Percentiles rank a stretch among this genome's conserved stretches.
Conservation (phyloP, 768 basidiomycete species). For the Xerocomellus intermedius region DNA sequence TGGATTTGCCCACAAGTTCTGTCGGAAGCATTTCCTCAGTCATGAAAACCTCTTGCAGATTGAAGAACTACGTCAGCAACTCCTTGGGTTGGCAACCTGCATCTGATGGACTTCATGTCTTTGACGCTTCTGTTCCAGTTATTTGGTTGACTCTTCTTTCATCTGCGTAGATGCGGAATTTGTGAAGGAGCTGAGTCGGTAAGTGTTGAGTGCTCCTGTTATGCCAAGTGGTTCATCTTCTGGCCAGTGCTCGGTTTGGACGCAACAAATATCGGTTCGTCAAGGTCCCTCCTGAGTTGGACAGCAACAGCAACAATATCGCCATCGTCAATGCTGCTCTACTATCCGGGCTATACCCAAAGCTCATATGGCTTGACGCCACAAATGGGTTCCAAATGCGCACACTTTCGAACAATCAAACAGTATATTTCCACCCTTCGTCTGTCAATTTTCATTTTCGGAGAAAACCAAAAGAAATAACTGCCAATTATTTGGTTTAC, state of each 20-base stretch:
- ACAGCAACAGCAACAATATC: slow-evolving; percentile 64
- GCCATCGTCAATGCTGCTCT: slow-evolving; percentile 78
- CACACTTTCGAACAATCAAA: slow-evolving; percentile 81
- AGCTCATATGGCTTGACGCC: slow-evolving; percentile 72
- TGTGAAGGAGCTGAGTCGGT: slow-evolving; percentile 71
- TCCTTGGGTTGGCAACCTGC: slow-evolving; percentile 52
- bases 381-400: slow-evolving; percentile 56
- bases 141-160: slow-evolving; percentile 86
- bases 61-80: slow-evolving; percentile 92
- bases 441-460: slow-evolving; percentile 91
- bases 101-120: background rate
- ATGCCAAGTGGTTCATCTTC: slow-evolving; percentile 4
- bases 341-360: slow-evolving; percentile 87
- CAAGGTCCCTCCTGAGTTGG: slow-evolving; percentile 63
- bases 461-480: slow-evolving; percentile 64
- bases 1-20: slow-evolving; percentile 68
- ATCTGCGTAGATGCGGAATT: slow-evolving; percentile 66
- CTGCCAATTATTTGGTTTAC: slow-evolving; percentile 71
- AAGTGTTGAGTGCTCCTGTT: background rate
- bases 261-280: slow-evolving; percentile 78
- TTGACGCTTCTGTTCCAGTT: slow-evolving; percentile 42
- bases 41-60: slow-evolving; percentile 95
- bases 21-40: slow-evolving; percentile 76
- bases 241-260: slow-evolving; percentile 65
- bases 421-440: slow-evolving; percentile 81